phyloP scores from a whole-genome alignment of 768 basidiomycete species.

The Aureoboletus auriporus region DNA sequence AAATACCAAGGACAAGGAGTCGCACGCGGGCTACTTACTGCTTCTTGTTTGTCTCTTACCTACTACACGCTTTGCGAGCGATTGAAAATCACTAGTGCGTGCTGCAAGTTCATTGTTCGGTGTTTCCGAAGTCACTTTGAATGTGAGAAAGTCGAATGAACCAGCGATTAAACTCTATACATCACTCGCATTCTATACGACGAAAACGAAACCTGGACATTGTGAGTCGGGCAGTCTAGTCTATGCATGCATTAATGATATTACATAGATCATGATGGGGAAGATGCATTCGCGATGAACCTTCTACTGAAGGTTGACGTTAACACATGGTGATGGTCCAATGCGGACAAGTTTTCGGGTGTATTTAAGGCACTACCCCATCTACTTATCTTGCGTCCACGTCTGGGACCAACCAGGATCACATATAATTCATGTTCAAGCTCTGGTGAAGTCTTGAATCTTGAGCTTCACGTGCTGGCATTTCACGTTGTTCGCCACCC shows the following conservation, averaged over 20 bases:
- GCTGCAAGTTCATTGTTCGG: background rate
- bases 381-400: conserved; percentile 40
- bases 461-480: conserved; percentile 43
- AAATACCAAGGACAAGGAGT: conserved; percentile 5
- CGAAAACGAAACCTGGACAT: background rate
- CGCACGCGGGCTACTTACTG: conserved; percentile 2
- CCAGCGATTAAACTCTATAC: conserved; percentile 7
- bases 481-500: too few species aligned
- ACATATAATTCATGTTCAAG: conserved; percentile 58
- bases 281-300: background rate
- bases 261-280: too few species aligned
- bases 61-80: too few species aligned
- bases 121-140: conserved; percentile 4
- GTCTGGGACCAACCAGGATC: conserved; percentile 55
- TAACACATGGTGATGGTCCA: background rate
- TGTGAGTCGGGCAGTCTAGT: background rate
- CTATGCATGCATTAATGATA: too few species aligned
- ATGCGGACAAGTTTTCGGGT: conserved; percentile 32
- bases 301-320: background rate
- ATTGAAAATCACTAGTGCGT: too few species aligned
- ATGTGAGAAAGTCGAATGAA: conserved; percentile 7
- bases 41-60: background rate
- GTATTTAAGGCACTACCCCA: too few species aligned
- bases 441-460: conserved; percentile 37
- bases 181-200: conserved; percentile 3